Percentiles rank a stretch among this genome's conserved stretches.
These are phyloP conservation scores for Conoideocrella luteorostrata DNA, from an alignment of 2,329 filamentous ascomycete genomes.

Conservation along the genomic window DNA sequence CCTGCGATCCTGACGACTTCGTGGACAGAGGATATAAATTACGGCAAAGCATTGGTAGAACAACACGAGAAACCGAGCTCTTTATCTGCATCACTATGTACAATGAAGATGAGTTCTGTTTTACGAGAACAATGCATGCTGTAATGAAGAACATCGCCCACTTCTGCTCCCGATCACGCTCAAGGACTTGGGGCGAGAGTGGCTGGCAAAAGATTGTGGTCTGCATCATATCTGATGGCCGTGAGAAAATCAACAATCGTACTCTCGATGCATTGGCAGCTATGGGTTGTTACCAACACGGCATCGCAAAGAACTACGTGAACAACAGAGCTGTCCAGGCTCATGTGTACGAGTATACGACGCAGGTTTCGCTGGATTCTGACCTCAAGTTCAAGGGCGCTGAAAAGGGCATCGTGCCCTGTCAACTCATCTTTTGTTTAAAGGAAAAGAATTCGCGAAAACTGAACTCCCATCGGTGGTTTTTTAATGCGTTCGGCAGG, in stretches of 20 bases:
- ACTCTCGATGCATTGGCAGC: constrained; percentile 92
- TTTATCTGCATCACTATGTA: constrained; percentile 99
- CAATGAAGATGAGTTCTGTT: constrained; percentile 95
- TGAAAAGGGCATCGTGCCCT: constrained; percentile 96
- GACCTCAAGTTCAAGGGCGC: constrained; percentile 98
- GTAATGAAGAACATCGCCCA: constrained; percentile 98
- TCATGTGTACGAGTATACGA: constrained; percentile 98
- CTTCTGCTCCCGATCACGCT: constrained; percentile 88
- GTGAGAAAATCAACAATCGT: constrained; percentile 81
- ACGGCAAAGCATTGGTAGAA: constrained; percentile 81
- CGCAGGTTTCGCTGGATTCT: constrained; percentile 90
- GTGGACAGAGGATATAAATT: constrained; percentile 83
- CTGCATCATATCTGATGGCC: constrained; percentile 90
- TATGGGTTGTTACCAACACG: constrained; percentile 96
- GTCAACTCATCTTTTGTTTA: constrained; percentile 96
- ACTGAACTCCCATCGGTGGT: constrained; percentile 97
- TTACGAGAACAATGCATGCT: constrained; percentile 96
- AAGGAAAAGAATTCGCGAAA: constrained; percentile 98
- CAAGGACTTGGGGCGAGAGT: constrained; percentile 90
- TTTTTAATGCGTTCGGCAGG: constrained; percentile 95
- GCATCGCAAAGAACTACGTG: constrained; percentile 97
- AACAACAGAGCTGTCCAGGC: constrained; percentile 93
- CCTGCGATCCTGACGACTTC: constrained; percentile 93
- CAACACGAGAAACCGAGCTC: constrained; percentile 82
- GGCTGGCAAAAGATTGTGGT: constrained; percentile 99